Conservation (phyloP, 768 basidiomycete genomes). For the Heimioporus sp. region DNA sequence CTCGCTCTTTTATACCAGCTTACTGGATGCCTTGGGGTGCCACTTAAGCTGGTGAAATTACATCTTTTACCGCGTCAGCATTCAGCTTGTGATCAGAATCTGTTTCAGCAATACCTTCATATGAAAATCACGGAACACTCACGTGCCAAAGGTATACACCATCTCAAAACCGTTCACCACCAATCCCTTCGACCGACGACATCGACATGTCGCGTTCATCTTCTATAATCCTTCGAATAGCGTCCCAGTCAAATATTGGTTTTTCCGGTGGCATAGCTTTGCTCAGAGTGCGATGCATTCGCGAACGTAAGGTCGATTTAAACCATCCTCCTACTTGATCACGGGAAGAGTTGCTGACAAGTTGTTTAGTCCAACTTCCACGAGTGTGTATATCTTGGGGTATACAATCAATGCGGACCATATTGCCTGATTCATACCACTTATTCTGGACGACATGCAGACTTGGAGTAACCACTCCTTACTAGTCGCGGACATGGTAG, state of each 20-base stretch:
- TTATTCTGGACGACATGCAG: slow-evolving; percentile 36
- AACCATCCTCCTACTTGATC: slow-evolving; percentile 24
- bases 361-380: slow-evolving; percentile 24
- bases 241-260: slow-evolving; percentile 23
- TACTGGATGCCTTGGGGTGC: slow-evolving; percentile 33
- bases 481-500: slow-evolving; percentile 30
- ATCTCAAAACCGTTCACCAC: slow-evolving; percentile 38
- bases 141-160: slow-evolving; percentile 42
- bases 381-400: slow-evolving; percentile 30
- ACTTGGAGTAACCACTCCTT: slow-evolving; percentile 18
- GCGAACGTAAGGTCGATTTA: slow-evolving; percentile 9
- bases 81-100: slow-evolving; percentile 28
- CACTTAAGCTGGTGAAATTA: slow-evolving; percentile 33
- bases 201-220: slow-evolving; percentile 19
- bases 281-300: slow-evolving; percentile 17
- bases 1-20: slow-evolving; percentile 30
- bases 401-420: slow-evolving; percentile 38
- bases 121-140: slow-evolving; percentile 15
- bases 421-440: slow-evolving; percentile 35
- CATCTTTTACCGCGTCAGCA: slow-evolving; percentile 38
- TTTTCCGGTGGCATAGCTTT: neutral
- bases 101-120: neutral
- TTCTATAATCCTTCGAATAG: slow-evolving; percentile 18
- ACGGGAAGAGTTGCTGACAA: slow-evolving; percentile 9
- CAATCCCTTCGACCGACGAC: slow-evolving; percentile 28